These are phyloP conservation scores for Aristolochia californica DNA, from an alignment of 164 flowering plant genomes.

Conservation along the genomic window DNA sequence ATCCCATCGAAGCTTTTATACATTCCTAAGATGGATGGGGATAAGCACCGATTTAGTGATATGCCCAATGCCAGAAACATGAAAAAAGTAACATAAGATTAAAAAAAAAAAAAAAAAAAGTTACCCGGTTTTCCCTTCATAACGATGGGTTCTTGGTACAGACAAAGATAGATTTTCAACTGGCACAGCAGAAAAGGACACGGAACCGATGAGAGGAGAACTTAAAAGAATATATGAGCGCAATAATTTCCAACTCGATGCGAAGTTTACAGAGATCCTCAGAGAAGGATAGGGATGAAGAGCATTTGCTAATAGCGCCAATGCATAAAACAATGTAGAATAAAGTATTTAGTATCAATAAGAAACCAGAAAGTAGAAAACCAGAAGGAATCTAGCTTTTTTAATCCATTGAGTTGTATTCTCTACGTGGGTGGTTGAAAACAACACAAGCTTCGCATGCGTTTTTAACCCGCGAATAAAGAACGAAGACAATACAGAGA, in stretches of 20 bases:
- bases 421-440: too few species aligned
- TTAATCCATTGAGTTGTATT: too few species aligned
- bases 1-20: constrained; percentile 14
- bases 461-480: too few species aligned
- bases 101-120: constrained; percentile 3
- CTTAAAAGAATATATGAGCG: too few species aligned
- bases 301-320: background rate
- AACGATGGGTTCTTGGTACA: background rate
- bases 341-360: background rate
- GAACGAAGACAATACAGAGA: too few species aligned
- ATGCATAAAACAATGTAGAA: background rate
- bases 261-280: too few species aligned
- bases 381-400: too few species aligned
- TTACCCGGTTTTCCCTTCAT: background rate
- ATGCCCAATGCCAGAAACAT: constrained; percentile 21
- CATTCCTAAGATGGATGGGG: constrained; percentile 39
- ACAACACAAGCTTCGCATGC: too few species aligned
- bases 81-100: too few species aligned
- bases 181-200: background rate
- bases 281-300: background rate
- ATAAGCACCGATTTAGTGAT: constrained; percentile 27
- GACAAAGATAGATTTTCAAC: background rate
- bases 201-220: background rate
- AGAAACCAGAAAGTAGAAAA: background rate
- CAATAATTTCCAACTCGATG: too few species aligned